Conservation (phyloP, 2,329 filamentous ascomycete species). For the Pseudofabraea citricarpa region DNA sequence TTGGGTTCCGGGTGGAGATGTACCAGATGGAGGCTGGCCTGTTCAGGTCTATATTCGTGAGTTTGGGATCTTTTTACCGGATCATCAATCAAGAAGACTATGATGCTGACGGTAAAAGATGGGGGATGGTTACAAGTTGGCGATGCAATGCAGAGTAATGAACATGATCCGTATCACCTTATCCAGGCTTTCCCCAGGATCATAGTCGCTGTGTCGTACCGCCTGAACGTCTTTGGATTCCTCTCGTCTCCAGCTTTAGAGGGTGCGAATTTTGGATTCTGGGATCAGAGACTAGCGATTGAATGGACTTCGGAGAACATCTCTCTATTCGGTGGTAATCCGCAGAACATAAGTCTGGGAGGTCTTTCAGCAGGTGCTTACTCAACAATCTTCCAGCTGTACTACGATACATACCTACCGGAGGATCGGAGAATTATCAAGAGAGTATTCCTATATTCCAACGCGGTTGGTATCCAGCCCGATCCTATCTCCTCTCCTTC, state of each 20-base stretch:
- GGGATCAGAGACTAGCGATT: conserved; percentile 43
- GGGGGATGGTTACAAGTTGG: conserved; percentile 43
- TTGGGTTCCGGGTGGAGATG: conserved; percentile 31
- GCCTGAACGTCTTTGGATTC: conserved; percentile 44
- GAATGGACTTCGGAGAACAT: conserved; percentile 46
- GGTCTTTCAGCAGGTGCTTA: conserved; percentile 39
- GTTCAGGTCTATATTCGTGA: conserved; percentile 2
- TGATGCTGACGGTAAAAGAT: conserved; percentile 23
- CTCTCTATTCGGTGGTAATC: conserved; percentile 32
- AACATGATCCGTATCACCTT: conserved; percentile 34
- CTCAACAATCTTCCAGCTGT: conserved; percentile 17
- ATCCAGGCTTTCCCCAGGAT: conserved; percentile 19
- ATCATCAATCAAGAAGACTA: neutral
- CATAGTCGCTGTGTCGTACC: conserved; percentile 41
- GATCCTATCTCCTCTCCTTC: conserved; percentile 22
- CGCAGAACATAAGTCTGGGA: conserved; percentile 37
- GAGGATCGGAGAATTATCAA: neutral
- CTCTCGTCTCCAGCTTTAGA: conserved; percentile 33
- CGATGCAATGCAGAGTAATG: conserved; percentile 32
- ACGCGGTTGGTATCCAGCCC: conserved; percentile 37
- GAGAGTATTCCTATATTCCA: conserved; percentile 23
- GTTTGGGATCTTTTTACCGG: neutral
- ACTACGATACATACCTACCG: neutral
- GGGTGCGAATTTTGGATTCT: conserved; percentile 34
- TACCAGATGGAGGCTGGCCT: conserved; percentile 1